Evolutionary conservation across 371 early-diverging fungal species (phyloP), one percentile per base, ranked within the genome.

Genomic region (Mortierella sp.): DNA sequence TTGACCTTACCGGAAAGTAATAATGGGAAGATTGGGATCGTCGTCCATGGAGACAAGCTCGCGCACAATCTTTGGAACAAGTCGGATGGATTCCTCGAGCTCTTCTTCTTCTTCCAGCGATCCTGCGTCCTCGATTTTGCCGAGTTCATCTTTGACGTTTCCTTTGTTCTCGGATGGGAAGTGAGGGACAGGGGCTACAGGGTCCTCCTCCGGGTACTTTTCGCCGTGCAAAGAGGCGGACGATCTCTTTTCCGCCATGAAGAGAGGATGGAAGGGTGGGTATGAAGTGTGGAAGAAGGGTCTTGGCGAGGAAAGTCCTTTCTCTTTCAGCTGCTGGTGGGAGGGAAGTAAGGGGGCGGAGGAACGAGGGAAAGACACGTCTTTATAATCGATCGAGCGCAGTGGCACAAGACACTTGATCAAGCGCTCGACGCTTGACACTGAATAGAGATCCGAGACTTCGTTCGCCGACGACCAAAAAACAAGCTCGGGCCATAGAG

Each of bases 11-110:
- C 79, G 72, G 54, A 79, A 79, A 24, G 79, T 79, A 19, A 79
- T 65, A 6, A 69, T 72, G 30, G 79, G 72, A 14, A 64, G 64
- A 24, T 63, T 72, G 21, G 79, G 79, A 16, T 79, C 72, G 50
- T 79, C 79, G 12, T 79, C 79, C 68, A 79, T 72, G 28, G 79
- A 72, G 27, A 79, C 72, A 18, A 79, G 51, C 31, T 79, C 79
- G 18, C 79, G 79, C 18, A 79, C 79, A 41, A 79, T 50, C 68
- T 72, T 61, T 54, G 79, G 79, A 16, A 79, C 72, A 7, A 73
- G 64, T 19, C 67, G 67, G 39, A 73, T 67, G 43, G 67, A 67
- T 45, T 73, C 73, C 13, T 73, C 73, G 47, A 73, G 64, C 19
- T 73, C 68, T 19, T 63, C 73, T 10, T 72, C 73, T 12, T 67